Evolutionary conservation across 2,329 filamentous ascomycete species (phyloP), one percentile per base, ranked within the genome.

Genomic region (Dactylonectria macrodidyma): DNA sequence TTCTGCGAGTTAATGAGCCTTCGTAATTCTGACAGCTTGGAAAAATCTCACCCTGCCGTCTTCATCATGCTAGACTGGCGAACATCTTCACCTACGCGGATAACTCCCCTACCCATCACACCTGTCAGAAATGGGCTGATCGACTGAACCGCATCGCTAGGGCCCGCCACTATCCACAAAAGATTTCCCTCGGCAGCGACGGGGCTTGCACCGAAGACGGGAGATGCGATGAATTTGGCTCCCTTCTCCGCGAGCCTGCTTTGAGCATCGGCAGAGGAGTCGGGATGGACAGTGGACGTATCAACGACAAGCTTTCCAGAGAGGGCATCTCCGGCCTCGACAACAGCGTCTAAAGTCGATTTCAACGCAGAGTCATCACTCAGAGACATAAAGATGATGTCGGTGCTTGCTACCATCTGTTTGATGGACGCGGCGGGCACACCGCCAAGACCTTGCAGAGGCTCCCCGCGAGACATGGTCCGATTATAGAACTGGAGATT

Each of bases 171-270:
- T 0, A 84, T 81, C 61, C 85, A 83, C n/a, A 88, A 75, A 1
- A 87, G 77, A 47, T 82, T 78, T 0, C 84, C 85, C 16, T 82
- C 74, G 1, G 78, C 80, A 0, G 86, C 86, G n/a, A 85, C 79
- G 0, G 85, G 81, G 0, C 84, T 85, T 3, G 85, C 84, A 7
- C 86, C 86, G 64, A 88, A 88, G 0, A 88, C 86, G 0, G 86
- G 86, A 0, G 80, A 78, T 0, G 84, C 81, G 33, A 87, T 73
- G 55, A 86, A 86, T 3, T 66, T 60, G 3, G 78, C 82, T 0
- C 77, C 78, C 11, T 65, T 70, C 5, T 66, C 71, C 0, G 63
- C 56, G 0, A 87, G 70, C 1, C 73, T 75, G 0, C 62, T 55
- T 1, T 80, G 66, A 1, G 79, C 75, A 6, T 68, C 66, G 1